A percentile compares a stretch with the other conserved stretches of the same genome.
Evolutionary conservation across 2,329 filamentous ascomycete species (phyloP).

Genomic region (Zelopaecilomyces penicillatus): DNA sequence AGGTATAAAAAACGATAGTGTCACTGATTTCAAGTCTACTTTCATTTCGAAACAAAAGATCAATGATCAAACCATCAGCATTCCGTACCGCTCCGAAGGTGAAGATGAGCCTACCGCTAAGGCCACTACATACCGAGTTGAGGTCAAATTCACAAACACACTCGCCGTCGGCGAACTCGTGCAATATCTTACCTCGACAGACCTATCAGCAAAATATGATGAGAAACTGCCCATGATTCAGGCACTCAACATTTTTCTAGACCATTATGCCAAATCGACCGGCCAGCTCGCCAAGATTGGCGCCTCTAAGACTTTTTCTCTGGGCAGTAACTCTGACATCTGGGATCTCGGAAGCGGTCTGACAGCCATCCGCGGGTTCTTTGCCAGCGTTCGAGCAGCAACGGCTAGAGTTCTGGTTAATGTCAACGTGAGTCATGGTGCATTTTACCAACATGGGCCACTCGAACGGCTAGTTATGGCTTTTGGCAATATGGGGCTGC

Average conservation of each 20-base stretch:
- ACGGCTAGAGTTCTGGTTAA: slow-evolving; percentile 11
- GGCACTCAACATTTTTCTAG: slow-evolving; percentile 16
- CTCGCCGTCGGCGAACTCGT: slow-evolving; percentile 17
- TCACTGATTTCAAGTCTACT: slow-evolving; percentile 26
- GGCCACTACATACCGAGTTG: slow-evolving; percentile 14
- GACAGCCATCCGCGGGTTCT: slow-evolving; percentile 20
- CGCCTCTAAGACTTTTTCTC: slow-evolving; percentile 19
- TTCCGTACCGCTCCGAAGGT: slow-evolving; percentile 20
- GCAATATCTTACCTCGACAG: slow-evolving; percentile 19
- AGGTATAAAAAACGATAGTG: slow-evolving; percentile 12
- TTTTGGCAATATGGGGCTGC: slow-evolving; percentile 1
- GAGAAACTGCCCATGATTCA: slow-evolving; percentile 17
- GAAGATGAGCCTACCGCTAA: slow-evolving; percentile 18
- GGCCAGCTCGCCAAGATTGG: slow-evolving; percentile 20
- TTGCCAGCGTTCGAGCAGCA: slow-evolving; percentile 11
- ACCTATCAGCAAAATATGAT: slow-evolving; percentile 11
- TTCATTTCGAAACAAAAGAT: slow-evolving; percentile 20
- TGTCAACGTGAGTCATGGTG: slow-evolving; percentile 26
- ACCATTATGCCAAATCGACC: slow-evolving; percentile 23
- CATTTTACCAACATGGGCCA: slow-evolving; percentile 22
- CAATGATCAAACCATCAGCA: slow-evolving; percentile 4
- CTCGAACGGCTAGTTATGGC: slow-evolving; percentile 15
- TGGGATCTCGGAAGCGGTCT: slow-evolving; percentile 20
- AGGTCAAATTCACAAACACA: slow-evolving; percentile 15
- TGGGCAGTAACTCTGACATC: slow-evolving; percentile 2